These are phyloP conservation scores for Penicillium verrucosum DNA, from an alignment of 2,329 filamentous ascomycete species.

Conservation along the genomic window DNA sequence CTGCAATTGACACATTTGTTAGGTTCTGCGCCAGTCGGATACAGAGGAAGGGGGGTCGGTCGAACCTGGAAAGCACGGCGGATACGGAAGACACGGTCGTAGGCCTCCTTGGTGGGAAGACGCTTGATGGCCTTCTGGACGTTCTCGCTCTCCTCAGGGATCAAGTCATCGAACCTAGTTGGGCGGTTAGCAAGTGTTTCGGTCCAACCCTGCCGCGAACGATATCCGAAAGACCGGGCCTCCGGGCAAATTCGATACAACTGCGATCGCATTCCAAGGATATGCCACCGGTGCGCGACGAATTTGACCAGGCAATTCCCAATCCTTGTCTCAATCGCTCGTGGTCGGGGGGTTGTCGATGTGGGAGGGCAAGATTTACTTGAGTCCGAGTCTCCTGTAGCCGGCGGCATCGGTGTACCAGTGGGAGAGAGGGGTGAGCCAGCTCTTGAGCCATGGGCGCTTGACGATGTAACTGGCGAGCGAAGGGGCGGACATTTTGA, in stretches of 20 bases:
- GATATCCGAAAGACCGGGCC: slow-evolving; percentile 15
- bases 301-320: not conserved
- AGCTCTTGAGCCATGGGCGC: slow-evolving; percentile 79
- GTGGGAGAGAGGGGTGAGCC: slow-evolving; percentile 75
- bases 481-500: slow-evolving; percentile 66
- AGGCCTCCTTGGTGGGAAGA: slow-evolving; percentile 82
- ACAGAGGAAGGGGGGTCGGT: slow-evolving; percentile 6
- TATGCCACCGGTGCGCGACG: not conserved
- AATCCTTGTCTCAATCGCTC: slow-evolving; percentile 9
- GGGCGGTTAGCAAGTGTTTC: slow-evolving; percentile 14
- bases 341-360: slow-evolving; percentile 7
- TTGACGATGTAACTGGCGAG: slow-evolving; percentile 74
- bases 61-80: slow-evolving; percentile 86
- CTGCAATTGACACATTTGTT: slow-evolving; percentile 41
- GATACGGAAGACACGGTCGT: slow-evolving; percentile 96
- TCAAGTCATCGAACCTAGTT: slow-evolving; percentile 84
- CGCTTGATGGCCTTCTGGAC: slow-evolving; percentile 88
- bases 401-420: slow-evolving; percentile 89
- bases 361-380: slow-evolving; percentile 54
- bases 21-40: slow-evolving; percentile 15
- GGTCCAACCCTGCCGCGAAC: slow-evolving; percentile 2
- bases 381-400: slow-evolving; percentile 89
- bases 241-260: slow-evolving; percentile 12
- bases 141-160: slow-evolving; percentile 84
- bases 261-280: slow-evolving; percentile 2